Conservation (phyloP, 306 rosid genomes). For the apple (Malus domestica) region ASM211411v1 NC_041804.1:15045001-15045500, state of each 20-base stretch:
- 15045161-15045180: constrained; percentile 19
- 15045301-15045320: neutral
- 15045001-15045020: constrained; percentile 75
- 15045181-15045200: constrained; percentile 79
- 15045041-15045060: constrained; percentile 80
- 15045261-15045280: constrained; percentile 29
- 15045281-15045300: neutral
- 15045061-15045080: constrained; percentile 69
- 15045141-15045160: constrained; percentile 16
- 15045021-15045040: constrained; percentile 81
- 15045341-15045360: constrained; percentile 10
- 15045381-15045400: constrained; percentile 37
- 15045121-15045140: constrained; percentile 5
- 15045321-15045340: neutral
- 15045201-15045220: constrained; percentile 78
- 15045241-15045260: constrained; percentile 73
- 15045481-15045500: constrained; percentile 57
- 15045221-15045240: constrained; percentile 60
- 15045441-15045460: constrained; percentile 66
- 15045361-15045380: constrained; percentile 4
- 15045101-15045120: constrained; percentile 32
- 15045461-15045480: constrained; percentile 89
- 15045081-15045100: constrained; percentile 69
- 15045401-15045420: constrained; percentile 61
- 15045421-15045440: constrained; percentile 41